Evolutionary conservation across 1,284 basidiomycete species (phyloP).

Genomic region (Boletus sp.): DNA sequence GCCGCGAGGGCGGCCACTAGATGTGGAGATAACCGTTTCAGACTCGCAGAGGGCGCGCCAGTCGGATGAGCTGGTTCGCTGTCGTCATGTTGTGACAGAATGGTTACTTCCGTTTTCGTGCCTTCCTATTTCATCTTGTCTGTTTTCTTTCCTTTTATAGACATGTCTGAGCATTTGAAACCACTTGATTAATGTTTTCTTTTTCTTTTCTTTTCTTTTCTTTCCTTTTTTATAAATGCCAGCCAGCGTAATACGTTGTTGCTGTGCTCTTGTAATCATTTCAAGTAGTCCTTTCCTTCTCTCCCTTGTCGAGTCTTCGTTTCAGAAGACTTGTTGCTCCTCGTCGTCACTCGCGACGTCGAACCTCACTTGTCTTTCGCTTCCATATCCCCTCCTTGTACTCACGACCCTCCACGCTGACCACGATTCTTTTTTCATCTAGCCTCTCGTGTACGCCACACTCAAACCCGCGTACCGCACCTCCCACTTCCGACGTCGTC

Average conservation of each 20-base stretch:
- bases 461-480: slow-evolving; percentile 12
- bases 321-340: slow-evolving; percentile 27
- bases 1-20: slow-evolving; percentile 15
- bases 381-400: slow-evolving; percentile 31
- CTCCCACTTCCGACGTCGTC: slow-evolving; percentile 14
- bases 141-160: slow-evolving; percentile 11
- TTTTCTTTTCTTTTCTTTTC: slow-evolving; percentile 11
- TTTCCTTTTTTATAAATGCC: slow-evolving; percentile 15
- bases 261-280: slow-evolving; percentile 34
- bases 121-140: slow-evolving; percentile 9
- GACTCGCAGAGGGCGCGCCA: slow-evolving; percentile 19
- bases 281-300: slow-evolving; percentile 21
- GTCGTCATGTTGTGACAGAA: slow-evolving; percentile 21
- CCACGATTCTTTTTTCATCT: slow-evolving; percentile 39
- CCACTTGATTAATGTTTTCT: slow-evolving; percentile 9
- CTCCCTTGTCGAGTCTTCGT: slow-evolving; percentile 28
- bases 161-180: slow-evolving; percentile 14
- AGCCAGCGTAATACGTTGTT: slow-evolving; percentile 16
- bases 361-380: slow-evolving; percentile 24
- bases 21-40: slow-evolving; percentile 24
- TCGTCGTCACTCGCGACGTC: slow-evolving; percentile 32
- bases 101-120: slow-evolving; percentile 10
- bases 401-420: slow-evolving; percentile 55
- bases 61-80: slow-evolving; percentile 30
- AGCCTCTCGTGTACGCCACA: slow-evolving; percentile 36